Base-by-base conservation (phyloP, 768 basidiomycete genomes). In the Phanerochaete carnosa region DNA sequence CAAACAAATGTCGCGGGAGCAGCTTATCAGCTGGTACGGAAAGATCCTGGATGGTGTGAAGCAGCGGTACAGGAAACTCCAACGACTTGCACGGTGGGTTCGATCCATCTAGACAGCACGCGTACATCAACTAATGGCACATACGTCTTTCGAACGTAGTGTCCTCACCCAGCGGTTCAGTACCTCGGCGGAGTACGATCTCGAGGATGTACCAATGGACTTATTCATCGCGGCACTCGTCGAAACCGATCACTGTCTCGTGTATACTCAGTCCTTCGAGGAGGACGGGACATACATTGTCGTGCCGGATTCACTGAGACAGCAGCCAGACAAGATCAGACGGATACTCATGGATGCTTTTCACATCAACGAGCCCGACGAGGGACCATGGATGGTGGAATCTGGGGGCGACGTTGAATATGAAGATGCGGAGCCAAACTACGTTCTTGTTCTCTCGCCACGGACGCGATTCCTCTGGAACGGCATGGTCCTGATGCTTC, bases 31-130 rank as follows among this genome's bases (percentile, higher is more conserved):
- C 54, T 98, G 96, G 95, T 98, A 95, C 69, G 81, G 84, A 39
- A 98, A 97, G 73, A 89, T 98, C 61, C 79, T 98, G 23, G 96
- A 98, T 61, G 92, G 91, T 60, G 95, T 97, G 54, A 85, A 91
- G 57, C 77, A 96, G 62, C 84, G 97, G 49, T 95, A 96, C 72
- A 84, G 97, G 53, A 98, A 98, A 72, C 79, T 98, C 15, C 93
- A 95, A 67, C 90, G 96, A 3, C 95, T 97, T 73, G 91, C 92
- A 47, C 83, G 93, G 94, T 93, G 68, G 66, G 78, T 65, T 56
- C 54, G 61, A 54, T 3, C 3, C 19, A 33, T 29, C 45, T 53
- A 16, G 29, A 51, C 37, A 55, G 23, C 37, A 11, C 19, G 39
- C 26, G 37, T 54, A 55, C 26, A 25, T 51, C 56, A 52, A 61